phyloP scores from a whole-genome alignment of 805 yeast genomes.

The Clavispora asparagi region DNA sequence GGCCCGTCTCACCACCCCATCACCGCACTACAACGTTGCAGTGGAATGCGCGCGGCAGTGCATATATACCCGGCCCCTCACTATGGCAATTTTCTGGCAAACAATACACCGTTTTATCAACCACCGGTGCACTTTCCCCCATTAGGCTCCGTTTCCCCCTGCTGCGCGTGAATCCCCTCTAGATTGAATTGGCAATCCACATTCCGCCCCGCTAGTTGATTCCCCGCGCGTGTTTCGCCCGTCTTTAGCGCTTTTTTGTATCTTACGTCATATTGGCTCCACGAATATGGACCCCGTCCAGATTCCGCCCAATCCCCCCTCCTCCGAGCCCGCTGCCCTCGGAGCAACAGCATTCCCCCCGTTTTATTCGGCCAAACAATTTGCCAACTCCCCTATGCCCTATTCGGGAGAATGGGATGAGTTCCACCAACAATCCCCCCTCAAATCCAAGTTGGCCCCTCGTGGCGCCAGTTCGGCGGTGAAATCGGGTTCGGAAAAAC shows the following conservation, averaged over 20 bases:
- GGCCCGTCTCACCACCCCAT: too few relatives aligned
- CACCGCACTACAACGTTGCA: background rate
- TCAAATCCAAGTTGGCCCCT: constrained; percentile 1
- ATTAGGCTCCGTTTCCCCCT: too few relatives aligned
- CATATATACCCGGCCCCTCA: background rate
- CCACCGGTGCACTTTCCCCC: background rate
- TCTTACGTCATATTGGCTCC: background rate
- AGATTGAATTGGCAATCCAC: background rate
- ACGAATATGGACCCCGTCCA: constrained; percentile 1
- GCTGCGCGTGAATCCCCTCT: background rate
- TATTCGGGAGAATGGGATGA: constrained; percentile 12
- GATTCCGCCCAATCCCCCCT: background rate
- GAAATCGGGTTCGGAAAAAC: constrained; percentile 1
- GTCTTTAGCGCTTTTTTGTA: background rate
- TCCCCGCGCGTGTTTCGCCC: too few relatives aligned
- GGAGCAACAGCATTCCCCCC: background rate
- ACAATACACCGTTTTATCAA: background rate
- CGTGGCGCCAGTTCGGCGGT: background rate
- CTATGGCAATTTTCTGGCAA: background rate
- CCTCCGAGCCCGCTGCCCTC: background rate
- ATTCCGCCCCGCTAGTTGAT: too few relatives aligned
- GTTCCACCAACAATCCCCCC: constrained; percentile 1
- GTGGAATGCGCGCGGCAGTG: background rate
- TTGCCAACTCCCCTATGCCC: constrained; percentile 6
- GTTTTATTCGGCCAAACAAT: constrained; percentile 6